Percentiles rank a stretch among this genome's conserved stretches.
Conservation (phyloP, 169 alveolate genomes). For the Perkinsus olseni region DNA sequence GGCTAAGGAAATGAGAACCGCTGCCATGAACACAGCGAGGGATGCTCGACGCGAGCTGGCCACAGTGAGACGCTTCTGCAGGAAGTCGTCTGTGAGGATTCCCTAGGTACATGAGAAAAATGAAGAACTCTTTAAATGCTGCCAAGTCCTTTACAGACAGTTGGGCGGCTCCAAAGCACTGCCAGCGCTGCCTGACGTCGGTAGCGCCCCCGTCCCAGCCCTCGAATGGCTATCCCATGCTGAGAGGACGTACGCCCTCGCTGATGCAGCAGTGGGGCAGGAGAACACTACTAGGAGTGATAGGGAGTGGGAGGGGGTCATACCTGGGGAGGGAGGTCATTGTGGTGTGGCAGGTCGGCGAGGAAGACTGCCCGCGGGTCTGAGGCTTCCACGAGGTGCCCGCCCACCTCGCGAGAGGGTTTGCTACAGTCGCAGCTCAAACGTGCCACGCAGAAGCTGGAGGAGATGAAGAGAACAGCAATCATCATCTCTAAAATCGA, state of each 20-base stretch:
- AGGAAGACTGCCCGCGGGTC: background rate
- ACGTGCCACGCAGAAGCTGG: background rate
- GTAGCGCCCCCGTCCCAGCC: too few relatives aligned
- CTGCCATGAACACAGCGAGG: background rate
- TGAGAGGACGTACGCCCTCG: too few relatives aligned
- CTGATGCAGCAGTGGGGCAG: background rate
- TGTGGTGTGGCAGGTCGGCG: background rate
- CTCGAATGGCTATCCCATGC: too few relatives aligned
- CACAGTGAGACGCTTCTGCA: background rate
- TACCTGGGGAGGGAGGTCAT: background rate
- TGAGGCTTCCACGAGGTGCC: background rate
- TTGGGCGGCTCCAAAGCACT: background rate
- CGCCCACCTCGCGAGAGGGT: background rate
- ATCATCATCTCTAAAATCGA: background rate
- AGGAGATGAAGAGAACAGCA: background rate
- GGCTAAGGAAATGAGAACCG: background rate
- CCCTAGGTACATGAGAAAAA: background rate
- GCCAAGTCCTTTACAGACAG: background rate
- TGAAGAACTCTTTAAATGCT: background rate
- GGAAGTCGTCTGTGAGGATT: background rate
- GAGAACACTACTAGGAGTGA: background rate
- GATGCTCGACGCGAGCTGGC: background rate
- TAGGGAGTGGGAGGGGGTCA: background rate
- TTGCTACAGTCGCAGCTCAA: background rate
- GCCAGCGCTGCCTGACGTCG: background rate